A percentile compares a stretch with the other conserved stretches of the same genome.
These are phyloP conservation scores for Fraxinus paxiana DNA, from an alignment of 305 asterid species.

Conservation along the genomic window DNA sequence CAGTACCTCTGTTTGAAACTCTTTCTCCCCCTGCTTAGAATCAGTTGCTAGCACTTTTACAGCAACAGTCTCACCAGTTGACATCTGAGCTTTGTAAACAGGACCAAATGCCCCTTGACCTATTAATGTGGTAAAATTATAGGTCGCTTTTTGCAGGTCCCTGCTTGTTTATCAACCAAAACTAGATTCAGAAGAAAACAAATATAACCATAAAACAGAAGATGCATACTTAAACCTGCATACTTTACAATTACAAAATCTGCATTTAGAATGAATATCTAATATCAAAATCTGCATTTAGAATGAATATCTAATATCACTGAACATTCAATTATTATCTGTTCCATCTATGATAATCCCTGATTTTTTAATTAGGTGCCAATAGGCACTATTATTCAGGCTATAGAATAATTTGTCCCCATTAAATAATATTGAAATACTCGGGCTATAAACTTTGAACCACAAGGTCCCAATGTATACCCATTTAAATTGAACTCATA, in stretches of 20 bases:
- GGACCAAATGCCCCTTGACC: conserved; percentile 96
- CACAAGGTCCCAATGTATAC: background rate
- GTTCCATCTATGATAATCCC: background rate
- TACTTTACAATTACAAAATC: background rate
- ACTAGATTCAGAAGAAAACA: conserved; percentile 10
- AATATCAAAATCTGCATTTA: background rate
- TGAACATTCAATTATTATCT: background rate
- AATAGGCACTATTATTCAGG: background rate
- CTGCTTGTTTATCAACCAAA: conserved; percentile 40
- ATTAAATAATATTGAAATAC: background rate
- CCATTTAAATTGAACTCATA: background rate
- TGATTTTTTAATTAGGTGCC: background rate
- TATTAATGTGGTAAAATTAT: conserved; percentile 74
- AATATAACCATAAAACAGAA: background rate
- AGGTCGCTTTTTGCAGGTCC: conserved; percentile 91
- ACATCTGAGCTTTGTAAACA: conserved; percentile 87
- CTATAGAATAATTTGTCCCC: background rate
- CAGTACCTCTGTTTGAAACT: conserved; percentile 87
- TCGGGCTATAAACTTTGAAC: background rate
- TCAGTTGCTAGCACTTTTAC: conserved; percentile 87
- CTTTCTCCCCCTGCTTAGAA: conserved; percentile 95
- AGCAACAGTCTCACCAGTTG: conserved; percentile 79
- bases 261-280: background rate
- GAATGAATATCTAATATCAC: background rate
- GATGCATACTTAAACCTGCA: background rate